Conservation (phyloP, 768 basidiomycete species). For the Rhodotorula graminis region DNA sequence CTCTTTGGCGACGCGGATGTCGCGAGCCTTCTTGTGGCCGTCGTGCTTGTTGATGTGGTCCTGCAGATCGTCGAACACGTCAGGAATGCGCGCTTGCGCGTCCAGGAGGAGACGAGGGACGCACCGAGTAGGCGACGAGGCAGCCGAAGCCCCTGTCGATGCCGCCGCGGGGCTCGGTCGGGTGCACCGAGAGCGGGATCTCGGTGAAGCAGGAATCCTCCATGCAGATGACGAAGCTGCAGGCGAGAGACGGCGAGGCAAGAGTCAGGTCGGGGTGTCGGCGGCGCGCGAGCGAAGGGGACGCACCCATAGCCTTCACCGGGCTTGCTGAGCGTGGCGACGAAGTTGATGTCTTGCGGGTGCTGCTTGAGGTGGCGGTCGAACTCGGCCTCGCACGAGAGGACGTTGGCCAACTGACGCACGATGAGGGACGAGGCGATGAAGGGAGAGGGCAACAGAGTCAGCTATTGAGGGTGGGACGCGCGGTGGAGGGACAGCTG, state of each 20-base stretch:
- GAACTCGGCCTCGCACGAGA: neutral
- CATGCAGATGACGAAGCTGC: constrained; percentile 12
- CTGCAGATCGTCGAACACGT: neutral
- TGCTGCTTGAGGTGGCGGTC: neutral
- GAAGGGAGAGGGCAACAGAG: too few species aligned
- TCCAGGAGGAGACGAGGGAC: neutral
- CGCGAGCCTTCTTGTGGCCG: constrained; percentile 1
- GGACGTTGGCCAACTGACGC: too few species aligned
- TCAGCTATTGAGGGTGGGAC: neutral
- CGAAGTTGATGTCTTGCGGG: constrained; percentile 3
- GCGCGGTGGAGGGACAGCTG: neutral
- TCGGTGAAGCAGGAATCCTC: constrained; percentile 10
- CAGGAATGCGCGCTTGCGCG: neutral
- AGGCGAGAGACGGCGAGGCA: neutral
- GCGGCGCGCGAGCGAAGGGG: neutral
- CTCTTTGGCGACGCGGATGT: constrained; percentile 1
- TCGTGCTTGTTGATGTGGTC: constrained; percentile 1
- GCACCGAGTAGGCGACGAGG: constrained; percentile 8
- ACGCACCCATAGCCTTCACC: neutral
- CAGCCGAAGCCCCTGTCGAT: constrained; percentile 2
- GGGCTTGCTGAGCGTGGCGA: neutral
- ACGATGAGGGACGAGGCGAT: too few species aligned
- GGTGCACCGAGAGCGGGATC: neutral
- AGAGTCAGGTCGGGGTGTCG: neutral
- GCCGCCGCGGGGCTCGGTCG: constrained; percentile 1